A percentile compares a stretch with the other conserved stretches of the same genome.
These are phyloP conservation scores for Mucor saturninus DNA, from an alignment of 371 early-diverging fungal species.

Conservation along the genomic window DNA sequence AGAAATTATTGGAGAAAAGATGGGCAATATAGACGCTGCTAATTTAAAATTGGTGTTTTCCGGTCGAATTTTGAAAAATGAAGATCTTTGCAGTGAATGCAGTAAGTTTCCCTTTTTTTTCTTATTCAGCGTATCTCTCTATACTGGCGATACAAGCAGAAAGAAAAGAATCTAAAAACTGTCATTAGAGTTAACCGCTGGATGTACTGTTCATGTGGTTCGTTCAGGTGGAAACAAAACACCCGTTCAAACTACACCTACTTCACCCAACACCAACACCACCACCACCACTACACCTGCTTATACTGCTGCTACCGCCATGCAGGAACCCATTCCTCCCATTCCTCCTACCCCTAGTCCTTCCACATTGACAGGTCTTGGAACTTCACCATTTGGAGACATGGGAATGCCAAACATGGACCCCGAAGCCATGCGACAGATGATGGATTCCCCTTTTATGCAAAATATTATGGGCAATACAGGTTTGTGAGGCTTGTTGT, in stretches of 20 bases:
- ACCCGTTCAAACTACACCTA: constrained; percentile 21
- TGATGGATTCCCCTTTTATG: constrained; percentile 61
- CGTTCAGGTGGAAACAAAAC: constrained; percentile 37
- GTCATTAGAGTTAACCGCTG: constrained; percentile 52
- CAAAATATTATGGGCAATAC: constrained; percentile 50
- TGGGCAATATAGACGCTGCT: constrained; percentile 50
- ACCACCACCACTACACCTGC: constrained; percentile 17
- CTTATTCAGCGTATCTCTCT: background rate
- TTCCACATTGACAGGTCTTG: constrained; percentile 23
- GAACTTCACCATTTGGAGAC: constrained; percentile 29
- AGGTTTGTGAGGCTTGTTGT: constrained; percentile 37
- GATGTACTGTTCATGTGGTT: constrained; percentile 70
- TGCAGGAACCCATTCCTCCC: constrained; percentile 22
- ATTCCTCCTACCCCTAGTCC: constrained; percentile 30
- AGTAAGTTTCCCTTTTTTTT: constrained; percentile 46
- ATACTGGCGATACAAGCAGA: background rate
- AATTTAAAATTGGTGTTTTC: constrained; percentile 75
- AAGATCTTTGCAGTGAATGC: constrained; percentile 59
- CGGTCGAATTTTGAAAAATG: constrained; percentile 76
- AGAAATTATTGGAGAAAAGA: constrained; percentile 54
- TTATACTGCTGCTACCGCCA: background rate
- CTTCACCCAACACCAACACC: constrained; percentile 11
- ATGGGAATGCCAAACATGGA: constrained; percentile 44
- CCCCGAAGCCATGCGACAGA: constrained; percentile 52
- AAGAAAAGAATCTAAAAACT: background rate